Percentiles rank a stretch among this genome's conserved stretches.
Conservation (phyloP, 2,329 filamentous ascomycete species). For the Kalmusia sp. region DNA sequence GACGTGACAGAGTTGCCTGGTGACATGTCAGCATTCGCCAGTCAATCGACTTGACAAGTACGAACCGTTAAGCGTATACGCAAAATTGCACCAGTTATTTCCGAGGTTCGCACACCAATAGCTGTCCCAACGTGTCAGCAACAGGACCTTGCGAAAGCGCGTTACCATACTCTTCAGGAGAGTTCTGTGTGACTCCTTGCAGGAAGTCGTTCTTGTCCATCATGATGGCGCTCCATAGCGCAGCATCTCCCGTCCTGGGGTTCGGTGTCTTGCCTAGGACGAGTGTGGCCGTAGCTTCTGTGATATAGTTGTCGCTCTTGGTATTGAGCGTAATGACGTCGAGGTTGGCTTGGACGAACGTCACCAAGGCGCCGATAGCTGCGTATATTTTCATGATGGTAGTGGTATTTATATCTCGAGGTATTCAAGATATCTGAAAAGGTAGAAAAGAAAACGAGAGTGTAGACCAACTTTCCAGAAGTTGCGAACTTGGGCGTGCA, state of each 20-base stretch:
- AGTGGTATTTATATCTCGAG: background rate
- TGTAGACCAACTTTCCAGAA: background rate
- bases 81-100: constrained; percentile 31
- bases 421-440: background rate
- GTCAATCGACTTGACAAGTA: background rate
- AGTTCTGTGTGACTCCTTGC: constrained; percentile 31
- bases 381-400: constrained; percentile 17
- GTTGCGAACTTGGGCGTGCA: background rate
- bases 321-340: constrained; percentile 27
- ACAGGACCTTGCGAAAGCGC: background rate
- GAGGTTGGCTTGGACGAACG: constrained; percentile 24
- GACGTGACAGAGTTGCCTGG: constrained; percentile 10
- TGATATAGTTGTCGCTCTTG: constrained; percentile 19
- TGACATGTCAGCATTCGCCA: background rate
- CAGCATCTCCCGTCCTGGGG: constrained; percentile 25
- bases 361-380: constrained; percentile 15
- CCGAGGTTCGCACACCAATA: constrained; percentile 16
- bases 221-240: constrained; percentile 33
- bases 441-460: background rate
- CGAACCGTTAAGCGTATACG: constrained; percentile 22
- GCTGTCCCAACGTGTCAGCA: constrained; percentile 17
- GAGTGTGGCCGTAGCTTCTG: constrained; percentile 28
- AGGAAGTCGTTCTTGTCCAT: constrained; percentile 31
- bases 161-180: constrained; percentile 18
- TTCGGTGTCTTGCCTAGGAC: constrained; percentile 25